Percentiles rank a stretch among this genome's conserved stretches.
phyloP scores from a whole-genome alignment of 805 yeast species.

The Barnettozyma vustinii region DNA sequence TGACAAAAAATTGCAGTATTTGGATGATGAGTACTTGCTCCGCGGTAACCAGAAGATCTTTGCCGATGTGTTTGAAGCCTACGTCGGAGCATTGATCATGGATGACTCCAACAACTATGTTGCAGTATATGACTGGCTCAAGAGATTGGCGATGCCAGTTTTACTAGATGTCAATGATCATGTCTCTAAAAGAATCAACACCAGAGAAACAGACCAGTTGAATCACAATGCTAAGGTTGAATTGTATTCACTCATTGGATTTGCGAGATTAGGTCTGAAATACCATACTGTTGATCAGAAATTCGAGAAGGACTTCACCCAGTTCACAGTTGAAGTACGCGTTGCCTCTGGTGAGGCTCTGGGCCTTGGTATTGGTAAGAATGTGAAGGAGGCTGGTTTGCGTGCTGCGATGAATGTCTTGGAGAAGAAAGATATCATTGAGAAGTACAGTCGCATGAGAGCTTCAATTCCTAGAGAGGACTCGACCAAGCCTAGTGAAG shows the following conservation, averaged over 20 bases:
- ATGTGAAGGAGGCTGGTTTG: constrained; percentile 70
- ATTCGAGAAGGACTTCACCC: constrained; percentile 32
- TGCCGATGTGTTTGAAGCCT: constrained; percentile 94
- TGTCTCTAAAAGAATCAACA: constrained; percentile 3
- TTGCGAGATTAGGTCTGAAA: constrained; percentile 56
- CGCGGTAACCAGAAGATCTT: constrained; percentile 61
- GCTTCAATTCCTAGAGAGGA: constrained; percentile 42
- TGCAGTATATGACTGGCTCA: constrained; percentile 53
- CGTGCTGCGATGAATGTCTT: constrained; percentile 84
- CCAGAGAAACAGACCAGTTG: constrained; percentile 26
- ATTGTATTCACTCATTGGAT: constrained; percentile 74
- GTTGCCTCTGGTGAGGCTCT: constrained; percentile 57
- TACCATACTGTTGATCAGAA: constrained; percentile 40
- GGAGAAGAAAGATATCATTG: constrained; percentile 49
- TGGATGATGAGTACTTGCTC: constrained; percentile 40
- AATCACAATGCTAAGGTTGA: constrained; percentile 70
- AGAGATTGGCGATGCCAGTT: constrained; percentile 43
- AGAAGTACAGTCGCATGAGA: constrained; percentile 56
- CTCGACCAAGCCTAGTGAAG: constrained; percentile 9
- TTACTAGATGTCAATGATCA: constrained; percentile 20
- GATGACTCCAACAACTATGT: constrained; percentile 47
- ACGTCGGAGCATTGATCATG: constrained; percentile 74
- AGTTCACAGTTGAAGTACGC: constrained; percentile 56
- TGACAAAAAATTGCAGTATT: constrained; percentile 47
- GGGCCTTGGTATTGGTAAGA: constrained; percentile 69